phyloP scores from a whole-genome alignment of 768 basidiomycete species.

The Boletus subparvulus region DNA sequence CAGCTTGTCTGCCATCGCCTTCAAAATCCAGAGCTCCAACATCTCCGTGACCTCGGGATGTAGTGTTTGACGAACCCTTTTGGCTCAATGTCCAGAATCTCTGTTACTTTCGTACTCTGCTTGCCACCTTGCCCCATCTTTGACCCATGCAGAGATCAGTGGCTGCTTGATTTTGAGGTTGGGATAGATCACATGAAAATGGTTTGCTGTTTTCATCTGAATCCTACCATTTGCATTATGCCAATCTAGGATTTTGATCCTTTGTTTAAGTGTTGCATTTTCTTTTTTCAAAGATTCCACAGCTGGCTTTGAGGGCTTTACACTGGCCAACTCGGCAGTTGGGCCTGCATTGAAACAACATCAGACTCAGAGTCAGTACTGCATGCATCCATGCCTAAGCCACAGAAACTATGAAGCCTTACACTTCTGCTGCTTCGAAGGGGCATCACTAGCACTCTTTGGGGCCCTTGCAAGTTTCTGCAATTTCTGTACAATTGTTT shows the following conservation, averaged over 20 bases:
- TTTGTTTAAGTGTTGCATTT: conserved; percentile 35
- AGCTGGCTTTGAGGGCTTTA: too few relatives aligned
- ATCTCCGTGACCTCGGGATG: conserved; percentile 37
- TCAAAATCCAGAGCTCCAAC: conserved; percentile 38
- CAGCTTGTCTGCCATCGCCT: conserved; percentile 23
- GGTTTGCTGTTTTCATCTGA: conserved; percentile 30
- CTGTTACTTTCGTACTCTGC: not conserved
- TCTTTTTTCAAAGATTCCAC: conserved; percentile 1
- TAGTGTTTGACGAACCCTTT: conserved; percentile 23
- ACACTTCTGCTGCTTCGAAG: not conserved
- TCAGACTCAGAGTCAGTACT: too few relatives aligned
- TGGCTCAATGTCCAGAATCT: not conserved
- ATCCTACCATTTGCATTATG: conserved; percentile 32
- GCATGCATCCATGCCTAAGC: too few relatives aligned
- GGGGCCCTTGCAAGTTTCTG: not conserved
- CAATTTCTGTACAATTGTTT: not conserved
- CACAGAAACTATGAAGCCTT: not conserved
- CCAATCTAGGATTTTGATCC: conserved; percentile 40
- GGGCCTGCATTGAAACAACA: too few relatives aligned
- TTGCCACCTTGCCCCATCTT: conserved; percentile 9
- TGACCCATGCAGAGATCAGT: conserved; percentile 21
- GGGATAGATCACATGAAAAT: not conserved
- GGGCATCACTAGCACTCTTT: not conserved
- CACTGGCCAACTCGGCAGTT: too few relatives aligned
- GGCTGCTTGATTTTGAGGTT: not conserved